phyloP scores from a whole-genome alignment of 768 basidiomycete genomes.

The Collybiopsis confluens region DNA sequence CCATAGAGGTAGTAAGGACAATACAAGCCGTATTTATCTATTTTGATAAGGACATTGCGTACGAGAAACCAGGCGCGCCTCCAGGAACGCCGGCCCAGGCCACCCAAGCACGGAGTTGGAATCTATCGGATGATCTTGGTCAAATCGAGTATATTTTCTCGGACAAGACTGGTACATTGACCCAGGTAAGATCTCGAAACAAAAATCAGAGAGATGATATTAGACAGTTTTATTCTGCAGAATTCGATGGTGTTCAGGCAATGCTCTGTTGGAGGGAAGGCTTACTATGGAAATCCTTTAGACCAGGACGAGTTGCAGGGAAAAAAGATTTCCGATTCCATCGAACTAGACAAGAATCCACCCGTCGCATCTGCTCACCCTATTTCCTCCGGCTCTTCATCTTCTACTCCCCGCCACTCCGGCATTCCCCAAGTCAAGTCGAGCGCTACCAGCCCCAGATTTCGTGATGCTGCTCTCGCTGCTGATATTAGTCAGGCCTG shows the following conservation, averaged over 20 bases:
- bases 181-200: constrained; percentile 53
- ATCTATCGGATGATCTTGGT: constrained; percentile 93
- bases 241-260: constrained; percentile 92
- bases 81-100: constrained; percentile 32
- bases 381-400: background rate
- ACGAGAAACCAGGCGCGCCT: constrained; percentile 58
- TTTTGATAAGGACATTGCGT: constrained; percentile 73
- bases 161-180: constrained; percentile 97
- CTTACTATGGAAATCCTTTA: constrained; percentile 68
- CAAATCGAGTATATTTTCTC: constrained; percentile 99
- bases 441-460: constrained; percentile 32
- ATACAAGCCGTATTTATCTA: constrained; percentile 75
- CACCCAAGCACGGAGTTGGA: constrained; percentile 88
- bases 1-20: constrained; percentile 71
- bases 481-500: constrained; percentile 57
- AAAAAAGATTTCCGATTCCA: background rate
- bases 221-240: constrained; percentile 32
- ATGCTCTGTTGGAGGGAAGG: constrained; percentile 83
- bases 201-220: too few species aligned
- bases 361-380: background rate
- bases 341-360: background rate
- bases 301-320: background rate
- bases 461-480: constrained; percentile 53
- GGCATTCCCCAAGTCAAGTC: background rate
- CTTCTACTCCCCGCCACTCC: too few species aligned